These are phyloP conservation scores for Halophytophthora polymorphica DNA, from an alignment of 352 stramenopile genomes.

Conservation along the genomic window DNA sequence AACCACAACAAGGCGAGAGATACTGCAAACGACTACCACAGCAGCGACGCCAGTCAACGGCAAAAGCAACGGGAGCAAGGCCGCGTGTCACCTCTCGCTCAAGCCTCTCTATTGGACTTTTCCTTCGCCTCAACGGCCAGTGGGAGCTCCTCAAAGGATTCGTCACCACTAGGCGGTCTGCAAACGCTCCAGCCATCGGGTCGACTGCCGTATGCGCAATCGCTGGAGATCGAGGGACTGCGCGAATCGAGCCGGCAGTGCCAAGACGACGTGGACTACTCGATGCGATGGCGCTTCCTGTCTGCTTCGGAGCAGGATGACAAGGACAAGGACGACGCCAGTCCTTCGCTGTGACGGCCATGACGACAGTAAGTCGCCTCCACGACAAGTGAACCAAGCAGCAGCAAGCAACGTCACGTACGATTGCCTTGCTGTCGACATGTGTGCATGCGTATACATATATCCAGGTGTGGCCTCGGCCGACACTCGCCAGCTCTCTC, in stretches of 20 bases:
- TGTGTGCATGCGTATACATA: constrained; percentile 5
- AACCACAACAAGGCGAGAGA: constrained; percentile 14
- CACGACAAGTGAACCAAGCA: too few relatives aligned
- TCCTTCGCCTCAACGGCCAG: constrained; percentile 28
- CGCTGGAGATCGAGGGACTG: constrained; percentile 75
- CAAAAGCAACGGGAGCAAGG: constrained; percentile 9
- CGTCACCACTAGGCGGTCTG: constrained; percentile 20
- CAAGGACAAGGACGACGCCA: too few relatives aligned
- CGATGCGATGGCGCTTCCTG: constrained; percentile 29
- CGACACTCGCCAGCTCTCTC: not conserved
- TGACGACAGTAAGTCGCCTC: too few relatives aligned
- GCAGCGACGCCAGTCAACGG: constrained; percentile 11
- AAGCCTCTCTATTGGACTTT: constrained; percentile 16
- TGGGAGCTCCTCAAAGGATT: constrained; percentile 16
- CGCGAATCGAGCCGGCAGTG: constrained; percentile 63
- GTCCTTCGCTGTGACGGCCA: too few relatives aligned
- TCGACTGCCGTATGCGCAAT: constrained; percentile 75
- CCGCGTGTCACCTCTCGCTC: constrained; percentile 15
- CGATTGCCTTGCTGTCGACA: too few relatives aligned
- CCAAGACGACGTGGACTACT: constrained; percentile 37
- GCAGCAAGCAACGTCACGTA: too few relatives aligned
- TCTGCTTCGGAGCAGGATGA: constrained; percentile 9
- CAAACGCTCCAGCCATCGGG: constrained; percentile 46
- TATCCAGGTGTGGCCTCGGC: constrained; percentile 1
- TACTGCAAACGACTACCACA: not conserved